Percentiles rank a stretch among this genome's conserved stretches.
These are phyloP conservation scores for Lomentospora prolificans DNA, from an alignment of 2,329 filamentous ascomycete genomes.

Conservation along the genomic window DNA sequence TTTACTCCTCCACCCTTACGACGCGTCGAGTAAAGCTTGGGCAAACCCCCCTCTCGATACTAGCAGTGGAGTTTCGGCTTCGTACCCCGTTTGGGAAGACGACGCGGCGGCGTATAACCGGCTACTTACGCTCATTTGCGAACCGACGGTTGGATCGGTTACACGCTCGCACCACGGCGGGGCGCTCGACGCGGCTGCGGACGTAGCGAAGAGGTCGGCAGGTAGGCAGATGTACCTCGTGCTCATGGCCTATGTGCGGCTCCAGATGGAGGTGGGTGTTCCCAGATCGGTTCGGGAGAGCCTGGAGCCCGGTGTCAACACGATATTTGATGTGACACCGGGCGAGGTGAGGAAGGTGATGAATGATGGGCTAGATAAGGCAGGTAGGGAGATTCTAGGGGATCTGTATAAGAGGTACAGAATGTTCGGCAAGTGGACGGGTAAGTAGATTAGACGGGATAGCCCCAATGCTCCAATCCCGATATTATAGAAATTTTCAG, in stretches of 20 bases:
- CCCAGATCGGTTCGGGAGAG: slow-evolving; percentile 40
- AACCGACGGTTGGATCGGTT: slow-evolving; percentile 47
- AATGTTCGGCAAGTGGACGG: slow-evolving; percentile 56
- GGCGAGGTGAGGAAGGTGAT: slow-evolving; percentile 44
- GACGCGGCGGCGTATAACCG: slow-evolving; percentile 44
- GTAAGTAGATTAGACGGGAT: slow-evolving; percentile 28
- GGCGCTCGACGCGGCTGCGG: slow-evolving; percentile 48
- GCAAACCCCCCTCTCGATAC: slow-evolving; percentile 13
- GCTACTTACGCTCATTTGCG: slow-evolving; percentile 48
- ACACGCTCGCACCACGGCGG: slow-evolving; percentile 29
- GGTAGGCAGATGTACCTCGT: slow-evolving; percentile 53
- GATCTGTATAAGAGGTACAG: slow-evolving; percentile 49
- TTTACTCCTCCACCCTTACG: slow-evolving; percentile 32
- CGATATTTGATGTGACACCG: slow-evolving; percentile 48
- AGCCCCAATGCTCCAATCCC: background rate
- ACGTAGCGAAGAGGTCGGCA: slow-evolving; percentile 50
- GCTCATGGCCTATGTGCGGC: slow-evolving; percentile 48
- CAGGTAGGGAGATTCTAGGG: slow-evolving; percentile 47
- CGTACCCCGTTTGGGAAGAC: slow-evolving; percentile 17
- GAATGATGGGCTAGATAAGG: slow-evolving; percentile 49
- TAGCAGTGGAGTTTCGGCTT: slow-evolving; percentile 22
- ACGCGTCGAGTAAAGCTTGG: slow-evolving; percentile 18
- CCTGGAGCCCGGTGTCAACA: slow-evolving; percentile 47
- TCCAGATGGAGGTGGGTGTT: slow-evolving; percentile 48
- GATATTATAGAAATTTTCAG: no score